Evolutionary conservation across 176 grass and related monocot species (phyloP), one percentile per base, ranked within the genome.

Genomic region (Urochloa ruziziensis): DNA sequence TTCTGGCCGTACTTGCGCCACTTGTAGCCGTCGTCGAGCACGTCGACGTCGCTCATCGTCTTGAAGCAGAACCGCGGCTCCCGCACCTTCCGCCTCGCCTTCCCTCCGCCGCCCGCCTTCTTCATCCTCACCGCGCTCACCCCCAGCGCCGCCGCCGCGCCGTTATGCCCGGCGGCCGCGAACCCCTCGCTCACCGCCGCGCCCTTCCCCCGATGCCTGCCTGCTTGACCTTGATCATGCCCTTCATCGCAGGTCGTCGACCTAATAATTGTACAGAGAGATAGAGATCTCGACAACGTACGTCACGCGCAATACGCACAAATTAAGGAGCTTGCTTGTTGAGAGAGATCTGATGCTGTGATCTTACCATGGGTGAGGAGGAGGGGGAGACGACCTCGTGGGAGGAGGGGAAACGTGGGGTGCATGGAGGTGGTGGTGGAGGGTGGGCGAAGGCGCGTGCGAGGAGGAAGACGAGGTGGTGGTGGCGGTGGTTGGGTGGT

Each of bases 1-100:
- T 98, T 98, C 89, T 98, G 96, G 34, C 96, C 96, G 58, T 98
- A 98, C 81, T 98, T 98, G 78, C 96, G 92, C 96, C 96, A 98
- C 86, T 98, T 98, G 81, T 98, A 98, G 36, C 96, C 96, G 82
- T 98, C 96, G 67, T 98, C 96, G 56, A 98, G 85, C 76, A 98
- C 96, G 87, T 98, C 96, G 23, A 98, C 89, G 44, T 98, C 96
- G 85, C 96, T 98, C 89, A 95, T 89, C 29, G 96, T 98, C 96
- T 98, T 95, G 91, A 98, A 98, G 87, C 96, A 98, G 80, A 98
- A 98, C 67, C 96, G 91, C 40, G 96, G 96, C 77, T 98, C 96
- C 59, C 96, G 82, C 71, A 98, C 87, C 91, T 90, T 98, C 83
- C 91, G 90, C 84, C 96, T 86, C 24, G 73, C 85, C 82, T 92